Percentiles rank a stretch among this genome's conserved stretches.
phyloP scores from a whole-genome alignment of 306 rosid genomes.

The Sesbania bispinosa region DNA sequence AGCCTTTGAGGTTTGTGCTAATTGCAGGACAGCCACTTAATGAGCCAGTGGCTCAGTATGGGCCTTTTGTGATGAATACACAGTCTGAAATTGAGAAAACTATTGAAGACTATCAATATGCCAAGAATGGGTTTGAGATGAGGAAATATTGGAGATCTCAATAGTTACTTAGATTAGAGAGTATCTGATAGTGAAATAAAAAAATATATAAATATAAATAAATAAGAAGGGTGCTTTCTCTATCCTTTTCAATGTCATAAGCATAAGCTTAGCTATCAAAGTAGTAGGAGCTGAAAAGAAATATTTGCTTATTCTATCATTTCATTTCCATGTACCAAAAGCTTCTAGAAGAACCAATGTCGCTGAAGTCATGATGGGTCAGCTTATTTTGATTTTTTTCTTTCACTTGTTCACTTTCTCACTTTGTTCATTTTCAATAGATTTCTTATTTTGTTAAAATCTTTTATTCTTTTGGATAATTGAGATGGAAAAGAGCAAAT shows the following conservation, averaged over 20 bases:
- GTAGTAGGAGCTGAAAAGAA: slow-evolving; percentile 52
- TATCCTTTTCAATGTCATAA: slow-evolving; percentile 47
- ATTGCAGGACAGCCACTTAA: slow-evolving; percentile 79
- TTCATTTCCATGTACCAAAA: slow-evolving; percentile 23
- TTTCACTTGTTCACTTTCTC: not conserved
- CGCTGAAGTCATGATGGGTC: slow-evolving; percentile 52
- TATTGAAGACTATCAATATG: slow-evolving; percentile 65
- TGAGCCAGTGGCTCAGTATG: slow-evolving; percentile 83
- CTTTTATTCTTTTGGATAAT: slow-evolving; percentile 22
- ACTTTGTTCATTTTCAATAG: not conserved
- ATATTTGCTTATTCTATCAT: slow-evolving; percentile 19
- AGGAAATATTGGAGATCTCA: slow-evolving; percentile 75
- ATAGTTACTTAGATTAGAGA: slow-evolving; percentile 22
- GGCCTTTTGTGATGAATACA: slow-evolving; percentile 95
- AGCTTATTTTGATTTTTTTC: slow-evolving; percentile 19
- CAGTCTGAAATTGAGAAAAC: slow-evolving; percentile 80
- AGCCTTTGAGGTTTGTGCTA: slow-evolving; percentile 59
- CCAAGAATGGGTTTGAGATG: slow-evolving; percentile 80
- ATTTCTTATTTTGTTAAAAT: not conserved
- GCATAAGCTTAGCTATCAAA: no score
- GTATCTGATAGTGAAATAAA: not conserved
- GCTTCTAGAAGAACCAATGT: slow-evolving; percentile 60
- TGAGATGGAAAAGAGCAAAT: not conserved
- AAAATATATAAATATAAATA: no score
- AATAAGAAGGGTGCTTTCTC: slow-evolving; percentile 4